Percentiles rank a stretch among this genome's conserved stretches.
phyloP scores from a whole-genome alignment of 106 monocot species.

The Acorus gramineus region DNA sequence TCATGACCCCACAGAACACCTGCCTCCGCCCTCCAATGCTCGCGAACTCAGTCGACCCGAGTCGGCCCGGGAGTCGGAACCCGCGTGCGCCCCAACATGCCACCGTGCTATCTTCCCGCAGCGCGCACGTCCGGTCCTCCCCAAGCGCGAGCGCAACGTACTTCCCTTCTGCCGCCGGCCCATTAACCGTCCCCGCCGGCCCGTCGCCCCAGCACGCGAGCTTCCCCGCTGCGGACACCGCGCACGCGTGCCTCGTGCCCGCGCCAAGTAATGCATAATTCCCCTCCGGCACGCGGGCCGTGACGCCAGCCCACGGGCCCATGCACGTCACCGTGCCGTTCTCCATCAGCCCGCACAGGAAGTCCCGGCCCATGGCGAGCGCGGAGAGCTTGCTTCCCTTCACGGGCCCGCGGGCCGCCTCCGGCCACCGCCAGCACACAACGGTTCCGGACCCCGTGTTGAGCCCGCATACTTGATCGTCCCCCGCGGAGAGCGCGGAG shows the following conservation, averaged over 20 bases:
- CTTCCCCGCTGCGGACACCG: slow-evolving; percentile 4
- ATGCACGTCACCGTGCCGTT: slow-evolving; percentile 33
- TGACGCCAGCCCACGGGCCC: slow-evolving; percentile 21
- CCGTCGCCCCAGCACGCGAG: slow-evolving; percentile 61
- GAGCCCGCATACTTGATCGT: slow-evolving; percentile 68
- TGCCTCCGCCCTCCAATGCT: slow-evolving; percentile 41
- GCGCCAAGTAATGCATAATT: slow-evolving; percentile 35
- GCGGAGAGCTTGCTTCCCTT: slow-evolving; percentile 9
- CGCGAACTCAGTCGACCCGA: slow-evolving; percentile 23
- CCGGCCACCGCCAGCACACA: slow-evolving; percentile 70
- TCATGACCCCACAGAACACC: slow-evolving; percentile 54
- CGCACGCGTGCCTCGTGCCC: slow-evolving; percentile 57
- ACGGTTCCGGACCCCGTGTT: neutral
- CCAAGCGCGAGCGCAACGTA: slow-evolving; percentile 41
- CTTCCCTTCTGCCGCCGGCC: neutral
- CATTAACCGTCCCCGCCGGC: slow-evolving; percentile 9
- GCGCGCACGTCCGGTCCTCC: slow-evolving; percentile 36
- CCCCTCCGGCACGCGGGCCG: slow-evolving; percentile 33
- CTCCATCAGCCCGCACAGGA: slow-evolving; percentile 43
- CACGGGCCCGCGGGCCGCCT: slow-evolving; percentile 8
- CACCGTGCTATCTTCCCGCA: slow-evolving; percentile 21
- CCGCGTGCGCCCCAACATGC: slow-evolving; percentile 41
- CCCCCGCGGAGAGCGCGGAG: slow-evolving; percentile 31
- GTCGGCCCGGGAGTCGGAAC: slow-evolving; percentile 5
- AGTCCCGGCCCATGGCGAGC: slow-evolving; percentile 60